Evolutionary conservation across 2,329 filamentous ascomycete species (phyloP), one percentile per base, ranked within the genome.

Genomic region (Colletotrichum eleusines): DNA sequence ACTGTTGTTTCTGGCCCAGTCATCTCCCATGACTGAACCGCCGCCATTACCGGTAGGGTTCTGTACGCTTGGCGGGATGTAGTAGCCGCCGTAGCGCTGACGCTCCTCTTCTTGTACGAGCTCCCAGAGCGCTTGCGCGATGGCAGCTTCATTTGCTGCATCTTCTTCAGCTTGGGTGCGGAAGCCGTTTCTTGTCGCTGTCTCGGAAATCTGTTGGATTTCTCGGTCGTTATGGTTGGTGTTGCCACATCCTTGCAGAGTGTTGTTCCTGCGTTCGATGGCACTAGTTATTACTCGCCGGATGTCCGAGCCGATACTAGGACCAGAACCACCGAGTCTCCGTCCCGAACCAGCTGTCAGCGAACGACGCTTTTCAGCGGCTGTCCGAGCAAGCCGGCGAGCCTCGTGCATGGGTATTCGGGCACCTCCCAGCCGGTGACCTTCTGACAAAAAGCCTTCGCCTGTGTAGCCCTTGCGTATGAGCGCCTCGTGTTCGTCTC

Each of bases 131-230:
- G 94, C 94, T 76, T 95, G 90, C 63, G 94, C 90, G 72, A 97
- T 97, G 6, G 95, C 95, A 31, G 89, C 86, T 66, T 97, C 94
- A 75, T 97, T 97, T 4, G 94, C 95, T 75, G 94, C 91, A 66
- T 97, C 94, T 78, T 97, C 93, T 74, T 97, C 94, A 0, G 94
- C 94, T 76, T 93, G 89, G 0, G 94, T 98, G 71, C 87, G 88
- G 82, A 97, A 95, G 0, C 94, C 93, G 74, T 92, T 92, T 67
- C 85, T 85, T 7, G 89, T 89, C 46, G 91, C 92, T 69, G 83
- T 83, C 63, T 93, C 88, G 20, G 84, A 85, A 46, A 93, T 87
- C 57, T 90, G 87, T 4, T 86, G 86, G 26, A 95, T 89, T 76
- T 91, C 88, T n/a, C 85, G 83, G 55, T 91, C 90, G 72, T 89